A percentile compares a stretch with the other conserved stretches of the same genome.
Conservation (phyloP, 1,284 basidiomycete genomes). For the Heliocybe sulcata region DNA sequence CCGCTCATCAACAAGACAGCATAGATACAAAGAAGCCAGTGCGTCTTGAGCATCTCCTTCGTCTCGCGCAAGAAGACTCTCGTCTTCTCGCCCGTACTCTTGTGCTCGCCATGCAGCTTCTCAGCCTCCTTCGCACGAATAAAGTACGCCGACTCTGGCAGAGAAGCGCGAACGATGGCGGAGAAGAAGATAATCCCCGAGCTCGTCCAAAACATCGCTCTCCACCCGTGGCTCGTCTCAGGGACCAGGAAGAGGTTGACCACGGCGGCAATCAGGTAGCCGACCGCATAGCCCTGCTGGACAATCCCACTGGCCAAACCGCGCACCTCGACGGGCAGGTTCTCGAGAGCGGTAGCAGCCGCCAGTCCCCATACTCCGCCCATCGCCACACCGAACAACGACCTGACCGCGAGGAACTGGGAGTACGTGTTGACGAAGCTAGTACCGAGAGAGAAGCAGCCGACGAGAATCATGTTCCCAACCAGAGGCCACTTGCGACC, state of each 20-base stretch:
- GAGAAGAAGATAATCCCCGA: slow-evolving; percentile 71
- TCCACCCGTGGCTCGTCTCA: slow-evolving; percentile 42
- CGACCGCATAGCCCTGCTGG: slow-evolving; percentile 62
- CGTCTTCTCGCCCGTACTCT: slow-evolving; percentile 42
- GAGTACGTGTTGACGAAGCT: slow-evolving; percentile 65
- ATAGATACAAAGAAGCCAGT: slow-evolving; percentile 87
- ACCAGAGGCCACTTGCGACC: slow-evolving; percentile 93
- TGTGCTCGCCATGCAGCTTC: slow-evolving; percentile 29
- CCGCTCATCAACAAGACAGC: slow-evolving; percentile 75
- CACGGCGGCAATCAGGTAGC: slow-evolving; percentile 44
- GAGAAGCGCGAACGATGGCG: slow-evolving; percentile 58
- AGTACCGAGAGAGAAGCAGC: slow-evolving; percentile 73
- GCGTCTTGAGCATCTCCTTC: slow-evolving; percentile 69
- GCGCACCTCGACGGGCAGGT: slow-evolving; percentile 80
- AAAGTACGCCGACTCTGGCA: slow-evolving; percentile 85
- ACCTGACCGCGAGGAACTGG: slow-evolving; percentile 67
- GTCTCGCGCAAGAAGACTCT: slow-evolving; percentile 70
- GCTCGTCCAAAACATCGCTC: slow-evolving; percentile 61
- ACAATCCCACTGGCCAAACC: slow-evolving; percentile 82
- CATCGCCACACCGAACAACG: slow-evolving; percentile 85
- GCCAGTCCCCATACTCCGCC: slow-evolving; percentile 80
- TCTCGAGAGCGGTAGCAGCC: slow-evolving; percentile 78
- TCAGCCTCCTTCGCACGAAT: slow-evolving; percentile 48
- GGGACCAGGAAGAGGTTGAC: slow-evolving; percentile 76
- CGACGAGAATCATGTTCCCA: slow-evolving; percentile 65